These are phyloP conservation scores for Cryptococcus sp. DNA, from an alignment of 1,284 basidiomycete genomes.

Conservation along the genomic window DNA sequence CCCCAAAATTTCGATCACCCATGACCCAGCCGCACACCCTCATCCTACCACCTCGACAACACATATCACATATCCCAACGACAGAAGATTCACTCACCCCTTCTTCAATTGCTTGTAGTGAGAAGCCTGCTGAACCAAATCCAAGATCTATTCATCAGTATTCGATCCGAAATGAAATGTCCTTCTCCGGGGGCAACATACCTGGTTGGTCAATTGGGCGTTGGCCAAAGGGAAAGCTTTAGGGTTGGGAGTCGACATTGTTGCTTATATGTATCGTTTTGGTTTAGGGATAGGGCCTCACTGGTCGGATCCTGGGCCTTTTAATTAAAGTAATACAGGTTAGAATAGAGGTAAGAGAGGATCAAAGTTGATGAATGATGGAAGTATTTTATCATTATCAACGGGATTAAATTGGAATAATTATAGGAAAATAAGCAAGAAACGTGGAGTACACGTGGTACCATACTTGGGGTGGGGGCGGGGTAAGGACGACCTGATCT, in stretches of 20 bases:
- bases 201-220: constrained; percentile 87
- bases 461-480: too few relatives aligned
- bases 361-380: neutral
- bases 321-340: neutral
- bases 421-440: neutral
- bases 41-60: too few relatives aligned
- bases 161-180: neutral
- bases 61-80: neutral
- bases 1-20: too few relatives aligned
- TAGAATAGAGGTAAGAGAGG: constrained; percentile 1
- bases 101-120: constrained; percentile 98
- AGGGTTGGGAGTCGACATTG: constrained; percentile 51
- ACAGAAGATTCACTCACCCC: constrained; percentile 52
- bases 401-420: neutral
- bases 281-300: constrained; percentile 16
- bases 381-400: neutral
- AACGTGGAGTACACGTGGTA: too few relatives aligned
- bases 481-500: too few relatives aligned
- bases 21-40: too few relatives aligned
- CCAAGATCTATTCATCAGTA: constrained; percentile 63
- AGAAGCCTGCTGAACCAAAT: constrained; percentile 80
- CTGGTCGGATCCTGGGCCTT: constrained; percentile 23
- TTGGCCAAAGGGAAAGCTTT: constrained; percentile 94
- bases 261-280: constrained; percentile 11
- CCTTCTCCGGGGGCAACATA: constrained; percentile 48